Base-by-base conservation (phyloP, 2,329 filamentous ascomycete species). In the Talaromyces funiculosus region DNA sequence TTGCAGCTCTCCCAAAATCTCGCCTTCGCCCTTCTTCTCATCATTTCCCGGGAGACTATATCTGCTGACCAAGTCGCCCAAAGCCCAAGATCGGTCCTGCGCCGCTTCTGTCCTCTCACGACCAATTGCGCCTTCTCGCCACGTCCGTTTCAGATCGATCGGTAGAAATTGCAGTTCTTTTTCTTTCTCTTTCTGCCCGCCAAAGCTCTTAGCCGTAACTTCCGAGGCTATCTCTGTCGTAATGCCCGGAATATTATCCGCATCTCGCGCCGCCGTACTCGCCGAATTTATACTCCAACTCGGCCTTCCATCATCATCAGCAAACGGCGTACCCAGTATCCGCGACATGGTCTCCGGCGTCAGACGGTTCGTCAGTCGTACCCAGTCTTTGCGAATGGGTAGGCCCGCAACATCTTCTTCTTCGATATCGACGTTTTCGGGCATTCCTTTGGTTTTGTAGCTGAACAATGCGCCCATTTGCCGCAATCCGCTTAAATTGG, bases 31-130 rank as follows among this genome's bases (percentile, higher is more conserved):
- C 12, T 77, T 70, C 55, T 72, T 69, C n/a, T 57, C 51, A 61
- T 67, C 20, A 12, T 42, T 16, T 56, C 61, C 60, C 2, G 61
- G 53, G 33, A 59, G 60, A 4, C 68, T 66, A 40, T 70, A 66
- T 42, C 73, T 71, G 3, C 77, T 68, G 37, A 84, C 75, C 12
- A 87, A 66, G 40, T 84, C 77, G 0, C 78, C 77, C 26, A 88
- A 71, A 20, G 82, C 82, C 85, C 85, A 88, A 2, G 82, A 84
- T 29, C 83, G 78, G 69, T 88, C 85, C 67, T 83, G 78, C 5
- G 85, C 85, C 33, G 81, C 83, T 64, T 86, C 81, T 10, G 84
- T 87, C 31, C 85, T 77, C 67, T 86, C 84, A 6, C 84, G 75
- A 0, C 85, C 85, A 8, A 85, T 82, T 9, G 85, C 84, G 1